Percentiles rank a stretch among this genome's conserved stretches.
Conservation (phyloP, 192 early-diverging fungal species). For the Umbelopsis ramanniana region DNA sequence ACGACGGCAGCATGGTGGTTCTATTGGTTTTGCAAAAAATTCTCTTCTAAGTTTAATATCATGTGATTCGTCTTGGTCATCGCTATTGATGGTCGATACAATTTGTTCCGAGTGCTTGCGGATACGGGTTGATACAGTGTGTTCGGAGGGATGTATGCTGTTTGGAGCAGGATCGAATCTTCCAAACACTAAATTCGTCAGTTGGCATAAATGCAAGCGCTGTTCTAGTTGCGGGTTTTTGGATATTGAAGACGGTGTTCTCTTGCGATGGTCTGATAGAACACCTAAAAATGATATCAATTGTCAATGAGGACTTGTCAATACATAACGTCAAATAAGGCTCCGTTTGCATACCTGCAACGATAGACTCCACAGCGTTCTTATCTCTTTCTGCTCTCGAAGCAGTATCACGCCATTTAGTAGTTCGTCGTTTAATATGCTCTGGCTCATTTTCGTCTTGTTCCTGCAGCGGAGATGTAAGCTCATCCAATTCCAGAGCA, state of each 20-base stretch:
- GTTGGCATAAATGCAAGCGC: slow-evolving; percentile 54
- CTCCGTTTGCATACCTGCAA: slow-evolving; percentile 43
- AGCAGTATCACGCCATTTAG: slow-evolving; percentile 42
- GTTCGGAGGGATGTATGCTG: slow-evolving; percentile 22
- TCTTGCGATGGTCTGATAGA: slow-evolving; percentile 35
- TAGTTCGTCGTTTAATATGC: slow-evolving; percentile 41
- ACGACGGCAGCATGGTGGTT: slow-evolving; percentile 45
- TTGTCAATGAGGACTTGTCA: neutral
- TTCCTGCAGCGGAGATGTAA: slow-evolving; percentile 36
- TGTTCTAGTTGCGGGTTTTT: slow-evolving; percentile 35
- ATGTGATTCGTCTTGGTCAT: slow-evolving; percentile 25
- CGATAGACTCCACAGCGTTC: slow-evolving; percentile 56
- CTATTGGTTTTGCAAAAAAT: slow-evolving; percentile 37
- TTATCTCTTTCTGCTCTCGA: slow-evolving; percentile 52
- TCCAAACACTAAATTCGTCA: slow-evolving; percentile 59
- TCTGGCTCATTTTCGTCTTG: slow-evolving; percentile 28
- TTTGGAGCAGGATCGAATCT: slow-evolving; percentile 45
- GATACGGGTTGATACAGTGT: slow-evolving; percentile 32
- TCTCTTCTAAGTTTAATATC: slow-evolving; percentile 28
- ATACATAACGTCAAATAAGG: neutral
- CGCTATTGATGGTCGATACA: neutral
- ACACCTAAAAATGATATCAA: slow-evolving; percentile 28
- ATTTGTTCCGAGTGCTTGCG: slow-evolving; percentile 28
- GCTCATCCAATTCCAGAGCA: slow-evolving; percentile 44
- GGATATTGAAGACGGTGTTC: slow-evolving; percentile 31